phyloP scores from a whole-genome alignment of 768 basidiomycete species.

The Dentipellis sp. region DNA sequence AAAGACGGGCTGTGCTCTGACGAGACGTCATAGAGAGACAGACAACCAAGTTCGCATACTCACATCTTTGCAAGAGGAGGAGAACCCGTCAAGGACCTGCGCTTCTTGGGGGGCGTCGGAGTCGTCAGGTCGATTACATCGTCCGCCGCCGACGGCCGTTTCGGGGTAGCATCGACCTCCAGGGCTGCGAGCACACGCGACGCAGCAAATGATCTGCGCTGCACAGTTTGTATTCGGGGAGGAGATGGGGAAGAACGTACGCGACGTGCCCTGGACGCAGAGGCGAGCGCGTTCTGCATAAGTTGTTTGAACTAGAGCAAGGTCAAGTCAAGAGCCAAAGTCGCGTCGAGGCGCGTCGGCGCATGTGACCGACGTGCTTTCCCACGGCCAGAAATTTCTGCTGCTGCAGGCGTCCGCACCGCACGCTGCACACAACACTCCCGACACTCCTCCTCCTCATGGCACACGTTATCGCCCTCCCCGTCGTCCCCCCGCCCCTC shows the following conservation, averaged over 20 bases:
- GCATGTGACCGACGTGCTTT: not conserved
- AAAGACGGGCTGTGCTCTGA: not conserved
- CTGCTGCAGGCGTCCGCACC: constrained; percentile 1
- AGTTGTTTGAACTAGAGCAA: not conserved
- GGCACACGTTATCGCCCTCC: constrained; percentile 22
- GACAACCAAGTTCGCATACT: not conserved
- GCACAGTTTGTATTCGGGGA: not conserved
- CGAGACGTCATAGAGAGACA: too few relatives aligned
- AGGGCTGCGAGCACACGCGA: constrained; percentile 8
- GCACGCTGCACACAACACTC: not conserved
- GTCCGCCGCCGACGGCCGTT: not conserved
- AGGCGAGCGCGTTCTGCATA: not conserved
- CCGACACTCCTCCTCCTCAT: constrained; percentile 5
- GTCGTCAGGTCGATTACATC: constrained; percentile 13
- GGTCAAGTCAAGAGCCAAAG: not conserved
- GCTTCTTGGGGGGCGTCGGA: not conserved
- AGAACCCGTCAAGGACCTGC: not conserved
- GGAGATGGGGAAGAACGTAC: not conserved
- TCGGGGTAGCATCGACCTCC: not conserved
- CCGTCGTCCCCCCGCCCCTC: constrained; percentile 32
- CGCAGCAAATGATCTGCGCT: not conserved
- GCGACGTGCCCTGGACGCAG: not conserved
- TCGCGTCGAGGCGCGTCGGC: constrained; percentile 8
- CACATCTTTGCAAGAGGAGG: not conserved
- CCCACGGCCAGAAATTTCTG: constrained; percentile 11